Percentiles rank a stretch among this genome's conserved stretches.
These are phyloP conservation scores for Musa acuminata DNA, from an alignment of 176 grass and related monocot genomes.

Conservation along the genomic window DNA sequence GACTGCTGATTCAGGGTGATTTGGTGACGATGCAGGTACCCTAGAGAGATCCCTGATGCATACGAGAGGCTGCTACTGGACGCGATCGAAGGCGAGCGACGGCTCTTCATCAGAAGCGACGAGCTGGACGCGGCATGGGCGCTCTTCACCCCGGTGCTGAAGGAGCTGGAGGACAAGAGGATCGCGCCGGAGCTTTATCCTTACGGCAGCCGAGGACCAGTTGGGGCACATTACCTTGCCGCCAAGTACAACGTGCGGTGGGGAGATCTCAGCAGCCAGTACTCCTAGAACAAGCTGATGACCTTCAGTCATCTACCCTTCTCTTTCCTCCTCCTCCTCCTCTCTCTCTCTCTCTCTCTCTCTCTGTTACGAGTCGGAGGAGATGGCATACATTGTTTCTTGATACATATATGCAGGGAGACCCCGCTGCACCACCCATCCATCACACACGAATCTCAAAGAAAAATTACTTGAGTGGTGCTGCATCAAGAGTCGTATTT, in stretches of 20 bases:
- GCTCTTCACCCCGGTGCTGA: slow-evolving; percentile 75
- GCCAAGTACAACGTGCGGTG: slow-evolving; percentile 72
- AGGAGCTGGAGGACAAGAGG: slow-evolving; percentile 46
- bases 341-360: no score
- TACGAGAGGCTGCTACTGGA: slow-evolving; percentile 85
- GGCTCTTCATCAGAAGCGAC: slow-evolving; percentile 92
- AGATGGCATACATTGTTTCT: no score
- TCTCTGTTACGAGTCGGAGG: no score
- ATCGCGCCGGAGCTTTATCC: slow-evolving; percentile 87
- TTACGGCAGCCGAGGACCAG: slow-evolving; percentile 79
- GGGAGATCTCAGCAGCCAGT: slow-evolving; percentile 63
- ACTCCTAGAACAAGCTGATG: neutral
- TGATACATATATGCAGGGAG: no score
- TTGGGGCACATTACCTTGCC: slow-evolving; percentile 84
- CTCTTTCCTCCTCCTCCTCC: no score
- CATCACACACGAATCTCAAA: no score
- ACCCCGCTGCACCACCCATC: no score
- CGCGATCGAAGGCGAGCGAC: slow-evolving; percentile 70
- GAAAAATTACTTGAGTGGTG: no score
- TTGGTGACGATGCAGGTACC: slow-evolving; percentile 27
- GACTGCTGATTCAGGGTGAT: neutral
- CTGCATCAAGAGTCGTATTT: no score
- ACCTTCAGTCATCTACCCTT: no score
- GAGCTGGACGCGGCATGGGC: slow-evolving; percentile 90
- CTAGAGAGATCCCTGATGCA: slow-evolving; percentile 73